These are phyloP conservation scores for Chaetomium globosum DNA, from an alignment of 2,329 filamentous ascomycete species.

Conservation along the genomic window DNA sequence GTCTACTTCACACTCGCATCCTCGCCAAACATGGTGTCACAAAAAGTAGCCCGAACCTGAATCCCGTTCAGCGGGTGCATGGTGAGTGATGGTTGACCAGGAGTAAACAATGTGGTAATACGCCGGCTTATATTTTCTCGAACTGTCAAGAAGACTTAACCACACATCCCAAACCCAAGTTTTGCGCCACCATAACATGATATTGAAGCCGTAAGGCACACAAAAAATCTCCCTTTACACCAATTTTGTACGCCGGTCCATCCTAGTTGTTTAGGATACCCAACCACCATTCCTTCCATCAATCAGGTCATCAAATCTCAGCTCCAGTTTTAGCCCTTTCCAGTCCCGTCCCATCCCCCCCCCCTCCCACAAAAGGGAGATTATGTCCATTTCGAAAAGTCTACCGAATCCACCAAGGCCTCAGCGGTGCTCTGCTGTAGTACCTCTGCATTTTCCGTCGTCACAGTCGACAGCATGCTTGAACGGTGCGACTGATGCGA, in stretches of 20 bases:
- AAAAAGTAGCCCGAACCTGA: too few species aligned
- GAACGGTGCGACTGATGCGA: slow-evolving; percentile 61
- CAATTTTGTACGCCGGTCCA: slow-evolving; percentile 8
- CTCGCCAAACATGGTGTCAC: not conserved
- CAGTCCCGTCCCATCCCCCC: not conserved
- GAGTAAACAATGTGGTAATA: not conserved
- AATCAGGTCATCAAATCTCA: not conserved
- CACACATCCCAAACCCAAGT: not conserved
- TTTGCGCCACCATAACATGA: slow-evolving; percentile 2
- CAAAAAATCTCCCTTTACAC: not conserved
- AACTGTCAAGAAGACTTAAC: not conserved
- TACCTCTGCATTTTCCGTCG: slow-evolving; percentile 59
- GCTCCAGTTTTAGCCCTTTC: not conserved
- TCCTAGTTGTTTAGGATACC: not conserved
- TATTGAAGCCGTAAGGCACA: slow-evolving; percentile 1
- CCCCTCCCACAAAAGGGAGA: not conserved
- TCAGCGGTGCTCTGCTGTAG: slow-evolving; percentile 41
- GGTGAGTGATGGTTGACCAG: too few species aligned
- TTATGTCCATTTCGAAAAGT: slow-evolving; percentile 56
- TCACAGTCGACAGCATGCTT: slow-evolving; percentile 58
- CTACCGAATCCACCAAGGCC: slow-evolving; percentile 50
- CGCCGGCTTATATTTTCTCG: not conserved
- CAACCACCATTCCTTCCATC: slow-evolving; percentile 3
- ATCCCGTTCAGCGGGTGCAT: too few species aligned
- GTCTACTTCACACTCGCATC: not conserved